These are phyloP conservation scores for Alternaria hordeiaustralica DNA, from an alignment of 2,329 filamentous ascomycete species.

Conservation along the genomic window DNA sequence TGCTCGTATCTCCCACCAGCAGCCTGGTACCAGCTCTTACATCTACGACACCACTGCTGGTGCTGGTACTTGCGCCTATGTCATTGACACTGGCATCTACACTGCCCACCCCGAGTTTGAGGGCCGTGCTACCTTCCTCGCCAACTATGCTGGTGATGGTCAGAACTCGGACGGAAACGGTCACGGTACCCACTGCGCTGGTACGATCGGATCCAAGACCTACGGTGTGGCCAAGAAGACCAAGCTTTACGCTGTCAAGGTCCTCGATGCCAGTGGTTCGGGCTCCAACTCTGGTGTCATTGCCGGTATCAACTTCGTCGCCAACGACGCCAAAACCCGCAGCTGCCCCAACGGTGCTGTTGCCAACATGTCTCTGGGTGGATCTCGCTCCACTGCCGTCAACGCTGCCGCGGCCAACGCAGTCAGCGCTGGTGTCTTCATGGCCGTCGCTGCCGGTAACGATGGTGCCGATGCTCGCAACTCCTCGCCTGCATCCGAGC, in stretches of 20 bases:
- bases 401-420: slow-evolving; percentile 49
- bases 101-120: slow-evolving; percentile 58
- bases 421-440: slow-evolving; percentile 47
- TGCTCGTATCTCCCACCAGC: slow-evolving; percentile 49
- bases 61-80: slow-evolving; percentile 59
- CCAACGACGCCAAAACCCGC: slow-evolving; percentile 43
- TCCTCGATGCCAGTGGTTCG: slow-evolving; percentile 43
- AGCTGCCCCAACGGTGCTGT: slow-evolving; percentile 47
- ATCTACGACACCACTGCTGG: slow-evolving; percentile 50
- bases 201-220: slow-evolving; percentile 46
- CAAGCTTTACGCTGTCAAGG: slow-evolving; percentile 51
- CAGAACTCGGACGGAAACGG: slow-evolving; percentile 47
- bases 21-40: slow-evolving; percentile 41
- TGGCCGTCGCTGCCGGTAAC: slow-evolving; percentile 52
- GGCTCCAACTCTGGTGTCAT: slow-evolving; percentile 53
- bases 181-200: slow-evolving; percentile 49
- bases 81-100: slow-evolving; percentile 71
- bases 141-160: slow-evolving; percentile 48
- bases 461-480: slow-evolving; percentile 40
- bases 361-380: slow-evolving; percentile 51
- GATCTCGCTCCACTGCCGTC: slow-evolving; percentile 43
- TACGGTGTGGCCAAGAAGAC: slow-evolving; percentile 50
- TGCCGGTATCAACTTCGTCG: slow-evolving; percentile 48
- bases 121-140: slow-evolving; percentile 48
- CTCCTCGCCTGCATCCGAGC: slow-evolving; percentile 48